A percentile compares a stretch with the other conserved stretches of the same genome.
Evolutionary conservation across 2,329 filamentous ascomycete species (phyloP).

Genomic region (Chaetomiaceae sp.): DNA sequence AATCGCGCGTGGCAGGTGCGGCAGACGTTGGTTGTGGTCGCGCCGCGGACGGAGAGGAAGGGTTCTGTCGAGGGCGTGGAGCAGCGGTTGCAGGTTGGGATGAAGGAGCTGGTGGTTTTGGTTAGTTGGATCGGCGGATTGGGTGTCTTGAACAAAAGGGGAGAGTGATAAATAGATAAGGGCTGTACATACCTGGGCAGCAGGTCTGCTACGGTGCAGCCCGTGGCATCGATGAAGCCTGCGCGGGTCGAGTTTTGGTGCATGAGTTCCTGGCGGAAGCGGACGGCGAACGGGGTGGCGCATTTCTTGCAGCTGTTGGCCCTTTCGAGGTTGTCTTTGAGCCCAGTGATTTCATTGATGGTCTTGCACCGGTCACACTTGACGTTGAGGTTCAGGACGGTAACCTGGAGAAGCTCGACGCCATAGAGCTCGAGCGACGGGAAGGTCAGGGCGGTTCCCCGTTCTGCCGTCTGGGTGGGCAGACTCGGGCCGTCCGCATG

Average conservation of each 20-base stretch:
- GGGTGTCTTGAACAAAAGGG: not conserved
- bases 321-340: constrained; percentile 50
- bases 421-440: constrained; percentile 71
- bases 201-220: constrained; percentile 70
- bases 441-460: constrained; percentile 73
- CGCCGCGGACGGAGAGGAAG: constrained; percentile 67
- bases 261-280: constrained; percentile 63
- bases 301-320: constrained; percentile 55
- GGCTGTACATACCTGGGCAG: constrained; percentile 53
- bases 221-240: constrained; percentile 72
- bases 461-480: constrained; percentile 46
- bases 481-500: constrained; percentile 23
- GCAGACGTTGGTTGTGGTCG: constrained; percentile 69
- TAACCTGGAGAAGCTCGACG: constrained; percentile 69
- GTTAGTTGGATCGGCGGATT: constrained; percentile 3
- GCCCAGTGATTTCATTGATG: constrained; percentile 60
- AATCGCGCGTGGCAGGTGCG: constrained; percentile 75
- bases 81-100: constrained; percentile 72
- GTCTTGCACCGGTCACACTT: constrained; percentile 80
- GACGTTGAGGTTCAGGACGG: constrained; percentile 61
- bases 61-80: constrained; percentile 63
- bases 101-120: constrained; percentile 58
- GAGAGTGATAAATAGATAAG: not conserved
- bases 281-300: constrained; percentile 45
- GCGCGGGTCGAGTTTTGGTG: constrained; percentile 69